A percentile compares a stretch with the other conserved stretches of the same genome.
phyloP scores from a whole-genome alignment of 148 eudicot genomes.

The Fagopyrum esculentum region DNA sequence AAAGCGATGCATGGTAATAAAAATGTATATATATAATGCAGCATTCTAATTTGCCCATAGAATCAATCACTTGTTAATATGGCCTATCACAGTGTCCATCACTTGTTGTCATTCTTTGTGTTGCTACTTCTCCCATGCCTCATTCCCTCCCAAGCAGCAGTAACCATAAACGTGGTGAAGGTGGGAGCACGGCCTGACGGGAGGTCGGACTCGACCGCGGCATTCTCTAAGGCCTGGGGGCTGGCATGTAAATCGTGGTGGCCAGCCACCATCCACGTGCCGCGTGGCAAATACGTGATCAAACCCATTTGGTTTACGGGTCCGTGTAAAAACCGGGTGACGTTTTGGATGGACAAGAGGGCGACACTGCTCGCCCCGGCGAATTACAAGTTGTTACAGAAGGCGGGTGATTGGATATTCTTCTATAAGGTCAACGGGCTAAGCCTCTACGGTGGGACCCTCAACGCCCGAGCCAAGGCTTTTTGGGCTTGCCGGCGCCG shows the following conservation, averaged over 20 bases:
- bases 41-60: too few species aligned
- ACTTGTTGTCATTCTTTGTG: neutral
- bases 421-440: conserved; percentile 20
- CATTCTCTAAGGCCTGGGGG: conserved; percentile 47
- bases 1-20: too few species aligned
- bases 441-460: neutral
- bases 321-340: conserved; percentile 21
- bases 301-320: conserved; percentile 27
- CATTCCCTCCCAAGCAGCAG: conserved; percentile 16
- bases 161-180: conserved; percentile 11
- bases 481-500: neutral
- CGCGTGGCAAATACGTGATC: conserved; percentile 42
- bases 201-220: conserved; percentile 28
- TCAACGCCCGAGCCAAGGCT: conserved; percentile 1
- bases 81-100: neutral
- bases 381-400: conserved; percentile 24
- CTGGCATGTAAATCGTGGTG: conserved; percentile 32
- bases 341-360: conserved; percentile 20
- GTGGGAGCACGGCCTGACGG: conserved; percentile 48
- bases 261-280: conserved; percentile 34
- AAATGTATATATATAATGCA: too few species aligned
- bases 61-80: neutral
- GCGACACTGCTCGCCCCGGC: conserved; percentile 50
- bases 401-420: conserved; percentile 25
- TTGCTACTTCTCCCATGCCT: conserved; percentile 9